These are phyloP conservation scores for Tricholoma hemisulphureum DNA, from an alignment of 768 basidiomycete genomes.

Conservation along the genomic window DNA sequence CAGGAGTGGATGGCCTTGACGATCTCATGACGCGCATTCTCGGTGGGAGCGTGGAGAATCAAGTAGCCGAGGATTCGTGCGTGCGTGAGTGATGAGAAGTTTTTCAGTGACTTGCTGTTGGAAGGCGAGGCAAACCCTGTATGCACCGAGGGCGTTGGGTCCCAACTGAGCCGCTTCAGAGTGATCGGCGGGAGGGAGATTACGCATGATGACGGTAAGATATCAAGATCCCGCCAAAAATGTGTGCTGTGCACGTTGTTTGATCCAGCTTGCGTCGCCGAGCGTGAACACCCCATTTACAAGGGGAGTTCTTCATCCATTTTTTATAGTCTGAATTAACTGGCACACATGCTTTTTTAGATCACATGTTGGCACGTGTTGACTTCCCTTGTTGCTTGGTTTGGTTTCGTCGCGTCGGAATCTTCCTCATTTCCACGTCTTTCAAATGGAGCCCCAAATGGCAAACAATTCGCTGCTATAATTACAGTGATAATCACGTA, in stretches of 20 bases:
- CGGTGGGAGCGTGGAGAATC: constrained; percentile 9
- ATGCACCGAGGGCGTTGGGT: neutral
- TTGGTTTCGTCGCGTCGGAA: too few relatives aligned
- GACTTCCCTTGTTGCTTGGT: too few relatives aligned
- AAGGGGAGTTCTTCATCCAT: too few relatives aligned
- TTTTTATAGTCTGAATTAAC: too few relatives aligned
- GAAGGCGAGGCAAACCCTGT: constrained; percentile 1
- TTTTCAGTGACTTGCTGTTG: neutral
- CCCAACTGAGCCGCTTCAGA: neutral
- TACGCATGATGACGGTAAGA: neutral
- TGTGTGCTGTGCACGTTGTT: neutral
- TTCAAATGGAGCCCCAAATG: too few relatives aligned
- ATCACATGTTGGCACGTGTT: too few relatives aligned
- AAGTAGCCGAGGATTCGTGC: constrained; percentile 14
- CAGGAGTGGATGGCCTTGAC: constrained; percentile 4
- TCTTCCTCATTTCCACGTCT: too few relatives aligned
- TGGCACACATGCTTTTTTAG: too few relatives aligned
- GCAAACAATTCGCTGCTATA: too few relatives aligned
- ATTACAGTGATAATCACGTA: too few relatives aligned
- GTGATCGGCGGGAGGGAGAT: neutral
- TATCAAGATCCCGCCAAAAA: neutral
- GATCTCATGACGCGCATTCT: neutral
- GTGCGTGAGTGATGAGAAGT: neutral
- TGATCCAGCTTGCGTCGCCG: neutral
- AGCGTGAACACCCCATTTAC: too few relatives aligned